Base-by-base conservation (phyloP, 139 green algal species). In the Asterochloris erici region DNA sequence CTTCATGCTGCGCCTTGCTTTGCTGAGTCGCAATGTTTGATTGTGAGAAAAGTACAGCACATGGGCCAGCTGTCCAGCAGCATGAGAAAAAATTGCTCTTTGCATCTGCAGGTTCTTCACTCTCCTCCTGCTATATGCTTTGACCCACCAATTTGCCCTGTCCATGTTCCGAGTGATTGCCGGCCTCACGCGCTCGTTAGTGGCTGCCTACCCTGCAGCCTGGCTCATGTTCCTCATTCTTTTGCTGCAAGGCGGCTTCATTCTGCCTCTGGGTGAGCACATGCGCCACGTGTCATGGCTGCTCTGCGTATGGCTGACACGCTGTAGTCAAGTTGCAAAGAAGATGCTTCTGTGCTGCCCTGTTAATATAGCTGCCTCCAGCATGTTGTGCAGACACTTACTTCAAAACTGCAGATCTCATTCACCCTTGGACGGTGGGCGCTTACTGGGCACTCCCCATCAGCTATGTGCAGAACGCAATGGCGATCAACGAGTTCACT, bases 51-150 rank as follows among this genome's bases (percentile, higher is more conserved):
- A 6, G 38, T 54, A 54, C 38, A 10, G 38, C 38, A 54, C 38
- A 2, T 6, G 38, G 38, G 38, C 6, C 38, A 2, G 38, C 38
- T 54, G 38, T 54, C 38, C 38, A 54, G 38, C 38, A 54, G 2
- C 6, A 6, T 54, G 38, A 54, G 38, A 54, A 2, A 54, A 2
- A 54, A 2, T 2, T 54, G 38, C 38, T 6, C 38, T 54, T 6
- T 54, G 38, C 38, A 54, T 54, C 12, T 79, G 73, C 84, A 84
- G 79, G 68, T 92, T 89, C 74, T 92, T 92, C 82, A 87, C 83
- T 64, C 90, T 86, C 81, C 85, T 83, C 82, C 74, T 89, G 10
- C 75, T 90, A 29, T 68, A 86, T 73, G 68, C 87, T 10, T 60
- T 82, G 23, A 63, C 23, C 1, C 81, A 79, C 15, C 81, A 84